Percentiles rank a stretch among this genome's conserved stretches.
Conservation (phyloP, 140 eudicot species). For the Ambrosia hybrid region DNA sequence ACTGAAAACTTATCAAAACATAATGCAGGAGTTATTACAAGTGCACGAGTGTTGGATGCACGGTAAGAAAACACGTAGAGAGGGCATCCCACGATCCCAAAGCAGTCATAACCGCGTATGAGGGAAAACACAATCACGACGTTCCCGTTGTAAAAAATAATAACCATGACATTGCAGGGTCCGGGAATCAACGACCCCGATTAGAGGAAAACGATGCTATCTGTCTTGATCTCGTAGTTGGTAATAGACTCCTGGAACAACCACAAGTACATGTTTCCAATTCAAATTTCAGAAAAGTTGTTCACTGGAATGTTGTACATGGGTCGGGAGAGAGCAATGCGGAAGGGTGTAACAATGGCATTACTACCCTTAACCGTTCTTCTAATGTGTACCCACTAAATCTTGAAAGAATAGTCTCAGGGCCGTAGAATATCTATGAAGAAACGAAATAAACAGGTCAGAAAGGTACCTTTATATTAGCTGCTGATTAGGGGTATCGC, state of each 20-base stretch:
- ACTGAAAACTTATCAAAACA: not conserved
- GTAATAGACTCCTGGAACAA: constrained; percentile 43
- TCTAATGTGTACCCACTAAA: constrained; percentile 56
- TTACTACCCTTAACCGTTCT: constrained; percentile 53
- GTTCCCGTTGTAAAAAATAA: constrained; percentile 69
- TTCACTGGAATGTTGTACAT: constrained; percentile 50
- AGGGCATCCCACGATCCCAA: constrained; percentile 98
- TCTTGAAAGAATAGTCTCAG: constrained; percentile 57
- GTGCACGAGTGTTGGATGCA: constrained; percentile 92
- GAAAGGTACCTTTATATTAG: not conserved
- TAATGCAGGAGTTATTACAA: constrained; percentile 95
- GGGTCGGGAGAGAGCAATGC: constrained; percentile 54
- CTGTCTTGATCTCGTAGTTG: constrained; percentile 93
- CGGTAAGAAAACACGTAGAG: constrained; percentile 94
- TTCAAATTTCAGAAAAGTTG: constrained; percentile 40
- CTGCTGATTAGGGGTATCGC: too few relatives aligned
- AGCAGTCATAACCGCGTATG: constrained; percentile 97
- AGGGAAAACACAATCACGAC: constrained; percentile 96
- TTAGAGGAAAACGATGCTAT: constrained; percentile 52
- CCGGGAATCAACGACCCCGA: constrained; percentile 44
- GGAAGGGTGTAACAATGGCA: constrained; percentile 48
- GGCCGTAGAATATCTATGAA: constrained; percentile 33
- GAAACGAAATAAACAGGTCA: constrained; percentile 29
- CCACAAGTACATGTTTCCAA: constrained; percentile 39
- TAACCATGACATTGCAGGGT: constrained; percentile 51